Evolutionary conservation across 768 basidiomycete genomes (phyloP).

Genomic region (Lactifluus piperatus): DNA sequence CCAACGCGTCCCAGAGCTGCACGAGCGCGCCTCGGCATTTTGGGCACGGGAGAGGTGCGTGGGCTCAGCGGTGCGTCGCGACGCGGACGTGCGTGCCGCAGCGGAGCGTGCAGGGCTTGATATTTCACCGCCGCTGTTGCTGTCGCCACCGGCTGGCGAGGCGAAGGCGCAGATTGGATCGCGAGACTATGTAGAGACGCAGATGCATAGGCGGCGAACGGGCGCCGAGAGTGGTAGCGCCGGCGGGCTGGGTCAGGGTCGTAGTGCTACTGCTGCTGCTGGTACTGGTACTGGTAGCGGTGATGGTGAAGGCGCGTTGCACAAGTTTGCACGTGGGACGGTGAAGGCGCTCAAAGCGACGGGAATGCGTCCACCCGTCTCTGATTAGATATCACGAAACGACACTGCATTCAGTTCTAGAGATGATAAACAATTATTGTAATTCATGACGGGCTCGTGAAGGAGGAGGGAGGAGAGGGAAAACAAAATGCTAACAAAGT

Average conservation of each 20-base stretch:
- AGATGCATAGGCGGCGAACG: not conserved
- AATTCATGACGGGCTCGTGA: not conserved
- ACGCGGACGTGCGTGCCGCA: conserved; percentile 10
- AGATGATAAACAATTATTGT: not conserved
- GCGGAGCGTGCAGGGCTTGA: conserved; percentile 5
- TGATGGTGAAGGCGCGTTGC: conserved; percentile 1
- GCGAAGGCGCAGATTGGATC: too few species aligned
- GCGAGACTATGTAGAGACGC: not conserved
- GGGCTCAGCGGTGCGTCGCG: conserved; percentile 11
- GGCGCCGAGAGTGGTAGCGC: not conserved
- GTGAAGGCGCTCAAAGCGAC: not conserved
- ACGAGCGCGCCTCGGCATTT: not conserved
- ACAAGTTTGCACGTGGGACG: not conserved
- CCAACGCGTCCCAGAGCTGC: conserved; percentile 12
- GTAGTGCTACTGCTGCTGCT: too few species aligned
- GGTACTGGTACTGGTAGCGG: too few species aligned
- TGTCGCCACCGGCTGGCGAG: too few species aligned
- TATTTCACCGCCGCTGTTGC: not conserved
- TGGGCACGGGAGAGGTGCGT: conserved; percentile 7
- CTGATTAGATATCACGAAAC: too few species aligned
- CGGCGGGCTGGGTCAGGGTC: not conserved
- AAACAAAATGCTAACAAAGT: not conserved
- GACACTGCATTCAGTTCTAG: not conserved
- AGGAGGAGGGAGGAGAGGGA: too few species aligned
- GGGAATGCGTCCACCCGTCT: not conserved